Conservation (phyloP, 257 asterid genomes). For the Solanum etuberosum region DNA sequence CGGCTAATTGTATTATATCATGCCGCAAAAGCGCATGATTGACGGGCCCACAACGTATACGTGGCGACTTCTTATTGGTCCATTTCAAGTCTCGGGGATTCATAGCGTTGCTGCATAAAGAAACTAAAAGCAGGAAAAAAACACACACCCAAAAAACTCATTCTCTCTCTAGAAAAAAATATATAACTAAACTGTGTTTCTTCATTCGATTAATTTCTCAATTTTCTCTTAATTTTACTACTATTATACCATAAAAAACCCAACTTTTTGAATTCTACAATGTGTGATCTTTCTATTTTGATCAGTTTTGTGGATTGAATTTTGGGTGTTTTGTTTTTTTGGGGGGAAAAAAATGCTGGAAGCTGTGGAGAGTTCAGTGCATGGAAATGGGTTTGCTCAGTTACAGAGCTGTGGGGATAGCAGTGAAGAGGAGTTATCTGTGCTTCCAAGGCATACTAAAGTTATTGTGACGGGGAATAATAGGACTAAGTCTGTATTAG, state of each 20-base stretch:
- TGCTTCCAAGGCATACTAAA: constrained; percentile 80
- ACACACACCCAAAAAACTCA: constrained; percentile 21
- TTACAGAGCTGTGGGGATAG: constrained; percentile 74
- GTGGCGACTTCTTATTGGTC: constrained; percentile 23
- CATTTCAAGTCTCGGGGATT: constrained; percentile 37
- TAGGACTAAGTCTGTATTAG: constrained; percentile 85
- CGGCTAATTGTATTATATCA: constrained; percentile 25
- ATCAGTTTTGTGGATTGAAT: background rate
- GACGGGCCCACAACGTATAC: constrained; percentile 3
- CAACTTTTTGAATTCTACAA: constrained; percentile 15
- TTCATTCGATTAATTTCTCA: constrained; percentile 21
- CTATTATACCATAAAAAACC: constrained; percentile 5
- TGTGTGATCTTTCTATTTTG: constrained; percentile 15
- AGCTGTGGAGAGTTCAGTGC: constrained; percentile 31
- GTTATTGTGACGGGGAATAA: constrained; percentile 94
- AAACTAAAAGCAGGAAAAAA: constrained; percentile 9
- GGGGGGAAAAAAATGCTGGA: constrained; percentile 32
- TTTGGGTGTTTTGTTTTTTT: background rate
- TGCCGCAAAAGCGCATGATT: constrained; percentile 43
- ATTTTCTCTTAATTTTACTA: constrained; percentile 24
- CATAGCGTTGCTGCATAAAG: constrained; percentile 19
- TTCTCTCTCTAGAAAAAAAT: constrained; percentile 5
- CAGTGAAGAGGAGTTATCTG: constrained; percentile 81
- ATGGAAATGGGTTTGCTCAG: constrained; percentile 42
- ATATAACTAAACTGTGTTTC: constrained; percentile 19